These are phyloP conservation scores for Quillaja saponaria DNA, from an alignment of 306 rosid genomes.

Conservation along the genomic window DNA sequence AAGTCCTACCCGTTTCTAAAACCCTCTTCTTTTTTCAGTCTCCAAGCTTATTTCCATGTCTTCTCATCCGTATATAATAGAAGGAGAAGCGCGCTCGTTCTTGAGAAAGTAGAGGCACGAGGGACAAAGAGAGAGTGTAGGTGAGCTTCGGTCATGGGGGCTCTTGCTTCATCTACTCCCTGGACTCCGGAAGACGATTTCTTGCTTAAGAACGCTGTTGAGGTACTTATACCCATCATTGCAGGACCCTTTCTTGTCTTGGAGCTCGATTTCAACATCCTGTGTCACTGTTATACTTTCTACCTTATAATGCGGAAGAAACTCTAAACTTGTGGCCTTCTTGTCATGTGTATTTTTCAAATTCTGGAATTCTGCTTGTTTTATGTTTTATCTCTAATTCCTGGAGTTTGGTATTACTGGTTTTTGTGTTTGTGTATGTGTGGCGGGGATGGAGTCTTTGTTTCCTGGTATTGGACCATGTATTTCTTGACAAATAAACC, in stretches of 20 bases:
- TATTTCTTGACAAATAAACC: constrained; percentile 3
- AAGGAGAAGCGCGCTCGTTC: too few species aligned
- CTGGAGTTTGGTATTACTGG: too few species aligned
- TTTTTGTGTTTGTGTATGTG: background rate
- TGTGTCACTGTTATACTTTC: background rate
- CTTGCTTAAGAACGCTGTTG: constrained; percentile 78
- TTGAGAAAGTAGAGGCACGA: too few species aligned
- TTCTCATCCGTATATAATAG: too few species aligned
- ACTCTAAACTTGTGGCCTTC: background rate
- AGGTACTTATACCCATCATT: constrained; percentile 48
- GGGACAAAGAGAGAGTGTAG: too few species aligned
- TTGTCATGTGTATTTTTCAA: constrained; percentile 1
- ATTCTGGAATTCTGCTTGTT: background rate
- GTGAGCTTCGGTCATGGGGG: constrained; percentile 53
- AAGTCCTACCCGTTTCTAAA: too few species aligned
- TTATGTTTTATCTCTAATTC: background rate
- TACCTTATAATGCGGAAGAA: background rate
- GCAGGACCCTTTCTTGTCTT: background rate
- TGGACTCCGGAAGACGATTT: constrained; percentile 87
- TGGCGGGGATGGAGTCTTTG: background rate
- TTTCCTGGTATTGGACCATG: constrained; percentile 2
- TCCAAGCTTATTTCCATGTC: too few species aligned
- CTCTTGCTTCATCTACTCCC: constrained; percentile 52
- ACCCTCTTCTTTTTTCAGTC: too few species aligned
- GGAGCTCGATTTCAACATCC: background rate